phyloP scores from a whole-genome alignment of 139 green algal species.

The Micractinium sp. region DNA sequence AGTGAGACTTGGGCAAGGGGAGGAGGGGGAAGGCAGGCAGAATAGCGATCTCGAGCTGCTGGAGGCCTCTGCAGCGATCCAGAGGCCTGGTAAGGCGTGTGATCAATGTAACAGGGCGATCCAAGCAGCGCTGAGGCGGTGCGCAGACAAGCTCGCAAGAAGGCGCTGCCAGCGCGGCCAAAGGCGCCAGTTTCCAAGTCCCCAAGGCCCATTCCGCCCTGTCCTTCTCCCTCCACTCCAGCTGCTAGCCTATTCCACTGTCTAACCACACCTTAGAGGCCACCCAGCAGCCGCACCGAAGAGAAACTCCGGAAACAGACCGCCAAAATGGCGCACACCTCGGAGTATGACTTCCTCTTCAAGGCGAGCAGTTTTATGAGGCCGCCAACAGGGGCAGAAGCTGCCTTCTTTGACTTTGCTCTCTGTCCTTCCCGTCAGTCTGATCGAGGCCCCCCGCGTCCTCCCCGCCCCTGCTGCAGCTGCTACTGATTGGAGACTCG shows the following conservation, averaged over 20 bases:
- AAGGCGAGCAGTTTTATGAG: constrained; percentile 65
- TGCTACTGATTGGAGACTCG: constrained; percentile 96
- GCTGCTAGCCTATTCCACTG: too few species aligned
- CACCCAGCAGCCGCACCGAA: too few species aligned
- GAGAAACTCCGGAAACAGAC: neutral
- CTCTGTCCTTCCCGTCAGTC: too few species aligned
- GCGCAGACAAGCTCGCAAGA: too few species aligned
- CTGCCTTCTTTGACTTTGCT: neutral
- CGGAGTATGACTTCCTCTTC: constrained; percentile 90
- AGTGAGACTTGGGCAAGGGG: too few species aligned
- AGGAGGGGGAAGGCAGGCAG: too few species aligned
- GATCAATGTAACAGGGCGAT: neutral
- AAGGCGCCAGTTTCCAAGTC: too few species aligned
- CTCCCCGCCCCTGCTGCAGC: constrained; percentile 61
- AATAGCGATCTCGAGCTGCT: too few species aligned
- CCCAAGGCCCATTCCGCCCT: too few species aligned
- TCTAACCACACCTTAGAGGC: too few species aligned
- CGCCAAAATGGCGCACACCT: constrained; percentile 35
- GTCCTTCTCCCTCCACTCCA: too few species aligned
- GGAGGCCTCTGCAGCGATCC: neutral
- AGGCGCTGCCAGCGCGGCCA: too few species aligned
- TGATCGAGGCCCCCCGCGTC: neutral
- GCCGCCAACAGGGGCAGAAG: neutral
- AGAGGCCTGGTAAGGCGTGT: neutral
- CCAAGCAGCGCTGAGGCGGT: neutral